These are phyloP conservation scores for Didymella exigua DNA, from an alignment of 2,329 filamentous ascomycete genomes.

Conservation along the genomic window DNA sequence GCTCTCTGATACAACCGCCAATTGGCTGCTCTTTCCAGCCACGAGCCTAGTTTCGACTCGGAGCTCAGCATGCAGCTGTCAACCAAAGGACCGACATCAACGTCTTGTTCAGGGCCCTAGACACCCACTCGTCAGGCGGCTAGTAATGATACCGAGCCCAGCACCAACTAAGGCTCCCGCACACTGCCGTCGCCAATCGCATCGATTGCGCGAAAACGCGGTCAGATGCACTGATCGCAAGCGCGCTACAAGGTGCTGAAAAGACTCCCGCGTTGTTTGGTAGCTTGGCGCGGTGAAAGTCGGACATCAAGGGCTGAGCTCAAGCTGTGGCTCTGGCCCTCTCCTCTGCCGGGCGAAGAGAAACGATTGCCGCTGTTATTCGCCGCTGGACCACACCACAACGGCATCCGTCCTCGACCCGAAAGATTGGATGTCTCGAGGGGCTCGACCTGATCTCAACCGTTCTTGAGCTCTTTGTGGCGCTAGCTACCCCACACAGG, in stretches of 20 bases:
- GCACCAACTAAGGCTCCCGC: background rate
- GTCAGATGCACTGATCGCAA: constrained; percentile 4
- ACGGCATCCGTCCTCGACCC: background rate
- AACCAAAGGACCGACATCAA: background rate
- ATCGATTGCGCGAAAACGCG: background rate
- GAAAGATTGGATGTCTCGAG: background rate
- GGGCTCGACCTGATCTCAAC: constrained; percentile 13
- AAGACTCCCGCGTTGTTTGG: constrained; percentile 3
- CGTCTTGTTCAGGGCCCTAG: background rate
- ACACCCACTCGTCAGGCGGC: background rate
- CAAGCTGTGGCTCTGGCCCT: background rate
- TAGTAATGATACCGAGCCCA: background rate
- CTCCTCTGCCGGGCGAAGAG: background rate
- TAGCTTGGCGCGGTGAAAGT: constrained; percentile 1
- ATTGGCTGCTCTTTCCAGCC: background rate
- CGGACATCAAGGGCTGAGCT: background rate
- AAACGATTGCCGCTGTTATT: background rate
- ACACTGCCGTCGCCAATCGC: background rate
- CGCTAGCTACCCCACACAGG: constrained; percentile 11
- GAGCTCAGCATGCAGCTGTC: background rate
- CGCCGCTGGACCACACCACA: background rate
- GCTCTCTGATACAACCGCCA: background rate
- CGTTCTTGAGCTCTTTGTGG: constrained; percentile 7
- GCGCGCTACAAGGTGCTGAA: constrained; percentile 1
- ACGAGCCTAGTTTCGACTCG: background rate